phyloP scores from a whole-genome alignment of 192 early-diverging fungal species.

The Backusella macrospora region DNA sequence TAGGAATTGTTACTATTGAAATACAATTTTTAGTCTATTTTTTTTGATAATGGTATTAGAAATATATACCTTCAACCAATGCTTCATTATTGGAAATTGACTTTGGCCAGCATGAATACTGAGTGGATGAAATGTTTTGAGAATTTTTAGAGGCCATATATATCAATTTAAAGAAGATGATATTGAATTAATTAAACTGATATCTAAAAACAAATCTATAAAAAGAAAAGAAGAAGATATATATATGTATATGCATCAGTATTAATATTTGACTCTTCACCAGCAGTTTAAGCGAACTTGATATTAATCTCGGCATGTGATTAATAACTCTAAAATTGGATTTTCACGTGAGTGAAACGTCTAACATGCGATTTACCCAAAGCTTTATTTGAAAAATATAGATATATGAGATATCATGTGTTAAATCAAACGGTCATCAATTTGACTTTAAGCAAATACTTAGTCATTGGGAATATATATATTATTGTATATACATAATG shows the following conservation, averaged over 20 bases:
- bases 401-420: slow-evolving; percentile 3
- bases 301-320: slow-evolving; percentile 6
- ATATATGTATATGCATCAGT: slow-evolving; percentile 1
- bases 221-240: neutral
- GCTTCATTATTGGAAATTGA: neutral
- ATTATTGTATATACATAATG: no score
- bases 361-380: slow-evolving; percentile 11
- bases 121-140: neutral
- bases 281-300: neutral
- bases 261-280: neutral
- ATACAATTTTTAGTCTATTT: no score
- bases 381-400: neutral
- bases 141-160: neutral
- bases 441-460: neutral
- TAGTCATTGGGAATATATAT: neutral
- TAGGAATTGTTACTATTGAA: neutral
- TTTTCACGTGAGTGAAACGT: slow-evolving; percentile 4
- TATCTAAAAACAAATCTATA: neutral
- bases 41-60: neutral
- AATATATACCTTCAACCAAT: slow-evolving; percentile 2
- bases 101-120: slow-evolving; percentile 5
- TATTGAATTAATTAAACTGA: neutral
- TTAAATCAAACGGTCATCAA: neutral
- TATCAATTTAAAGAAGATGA: neutral
- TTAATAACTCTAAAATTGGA: neutral